Conservation (phyloP, 2,329 filamentous ascomycete genomes). For the Ascosphaera aggregata region DNA sequence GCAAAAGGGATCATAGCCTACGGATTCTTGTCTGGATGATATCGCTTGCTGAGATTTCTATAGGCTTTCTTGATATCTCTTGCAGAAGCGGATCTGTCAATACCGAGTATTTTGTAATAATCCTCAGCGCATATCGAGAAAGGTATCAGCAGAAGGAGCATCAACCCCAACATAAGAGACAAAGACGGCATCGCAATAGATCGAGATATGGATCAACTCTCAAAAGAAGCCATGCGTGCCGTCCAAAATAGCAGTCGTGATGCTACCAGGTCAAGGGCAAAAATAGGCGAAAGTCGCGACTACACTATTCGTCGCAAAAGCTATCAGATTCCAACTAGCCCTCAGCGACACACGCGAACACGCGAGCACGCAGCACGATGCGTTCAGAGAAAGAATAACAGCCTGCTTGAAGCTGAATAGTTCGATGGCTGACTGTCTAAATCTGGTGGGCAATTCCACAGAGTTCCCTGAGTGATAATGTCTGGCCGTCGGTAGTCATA, state of each 20-base stretch:
- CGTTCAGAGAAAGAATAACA: too few species aligned
- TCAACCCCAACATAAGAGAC: slow-evolving; percentile 12
- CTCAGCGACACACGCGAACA: too few species aligned
- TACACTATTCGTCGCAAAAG: too few species aligned
- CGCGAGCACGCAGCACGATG: too few species aligned
- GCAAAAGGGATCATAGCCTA: slow-evolving; percentile 23
- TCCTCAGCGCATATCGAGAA: slow-evolving; percentile 20
- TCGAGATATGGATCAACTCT: background rate
- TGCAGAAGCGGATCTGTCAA: slow-evolving; percentile 58
- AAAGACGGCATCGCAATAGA: slow-evolving; percentile 14
- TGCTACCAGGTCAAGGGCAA: too few species aligned
- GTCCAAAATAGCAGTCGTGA: background rate
- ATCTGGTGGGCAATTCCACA: too few species aligned
- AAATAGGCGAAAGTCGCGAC: too few species aligned
- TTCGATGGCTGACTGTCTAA: too few species aligned
- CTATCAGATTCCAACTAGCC: too few species aligned
- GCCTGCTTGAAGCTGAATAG: too few species aligned
- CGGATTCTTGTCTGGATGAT: slow-evolving; percentile 96
- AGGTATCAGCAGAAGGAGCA: slow-evolving; percentile 15
- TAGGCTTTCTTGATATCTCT: slow-evolving; percentile 88
- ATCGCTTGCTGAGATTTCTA: slow-evolving; percentile 78
- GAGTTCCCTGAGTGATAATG: too few species aligned
- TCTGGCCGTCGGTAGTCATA: too few species aligned
- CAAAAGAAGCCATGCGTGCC: background rate
- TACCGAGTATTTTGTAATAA: slow-evolving; percentile 47